These are phyloP conservation scores for Phaeodactylum tricornutum DNA, from an alignment of 108 stramenopile species.

Conservation along the genomic window DNA sequence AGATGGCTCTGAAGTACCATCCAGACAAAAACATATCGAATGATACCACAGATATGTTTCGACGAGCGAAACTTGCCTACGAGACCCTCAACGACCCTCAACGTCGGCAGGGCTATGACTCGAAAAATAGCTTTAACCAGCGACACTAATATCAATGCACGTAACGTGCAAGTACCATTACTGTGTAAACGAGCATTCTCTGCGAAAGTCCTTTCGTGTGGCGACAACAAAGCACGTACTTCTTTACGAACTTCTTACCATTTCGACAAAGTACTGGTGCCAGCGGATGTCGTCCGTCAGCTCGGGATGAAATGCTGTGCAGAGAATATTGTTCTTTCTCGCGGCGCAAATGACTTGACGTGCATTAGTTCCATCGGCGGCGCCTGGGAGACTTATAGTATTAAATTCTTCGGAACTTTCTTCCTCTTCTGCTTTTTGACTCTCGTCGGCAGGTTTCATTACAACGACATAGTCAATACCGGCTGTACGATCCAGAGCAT, in stretches of 20 bases:
- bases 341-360: constrained; percentile 90
- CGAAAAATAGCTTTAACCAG: no score
- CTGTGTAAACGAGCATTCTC: no score
- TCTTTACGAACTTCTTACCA: no score
- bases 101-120: constrained; percentile 42
- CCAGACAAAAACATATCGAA: constrained; percentile 31
- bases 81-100: constrained; percentile 49
- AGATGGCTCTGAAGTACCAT: constrained; percentile 34
- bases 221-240: no score
- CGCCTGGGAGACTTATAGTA: constrained; percentile 59
- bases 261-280: constrained; percentile 89
- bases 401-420: constrained; percentile 12
- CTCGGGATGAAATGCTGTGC: constrained; percentile 97
- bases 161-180: no score
- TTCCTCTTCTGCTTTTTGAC: constrained; percentile 21
- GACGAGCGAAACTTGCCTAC: constrained; percentile 55
- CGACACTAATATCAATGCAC: no score
- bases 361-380: constrained; percentile 73
- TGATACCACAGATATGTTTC: no score
- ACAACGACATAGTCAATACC: constrained; percentile 34
- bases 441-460: constrained; percentile 7
- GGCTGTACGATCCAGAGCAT: constrained; percentile 56
- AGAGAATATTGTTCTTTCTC: constrained; percentile 69
- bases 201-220: no score
- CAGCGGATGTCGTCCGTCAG: constrained; percentile 86